Conservation (phyloP, 2,329 filamentous ascomycete genomes). For the Coniella lustricola region DNA sequence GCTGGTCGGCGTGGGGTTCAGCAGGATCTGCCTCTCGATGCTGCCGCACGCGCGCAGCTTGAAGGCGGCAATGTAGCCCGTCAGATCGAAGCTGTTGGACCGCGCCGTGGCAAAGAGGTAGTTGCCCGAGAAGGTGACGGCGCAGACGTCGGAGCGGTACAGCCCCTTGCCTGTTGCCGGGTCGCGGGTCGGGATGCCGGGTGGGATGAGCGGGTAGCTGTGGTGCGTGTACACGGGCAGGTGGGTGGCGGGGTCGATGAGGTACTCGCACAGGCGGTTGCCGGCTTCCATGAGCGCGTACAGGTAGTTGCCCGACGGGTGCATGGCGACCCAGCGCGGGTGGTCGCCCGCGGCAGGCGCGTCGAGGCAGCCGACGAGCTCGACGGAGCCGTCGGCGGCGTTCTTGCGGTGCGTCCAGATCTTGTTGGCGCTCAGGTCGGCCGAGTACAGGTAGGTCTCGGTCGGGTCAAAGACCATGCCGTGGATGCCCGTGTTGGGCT, state of each 20-base stretch:
- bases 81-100: conserved; percentile 66
- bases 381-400: conserved; percentile 26
- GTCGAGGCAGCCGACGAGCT: conserved; percentile 64
- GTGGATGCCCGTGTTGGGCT: conserved; percentile 64
- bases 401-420: conserved; percentile 78
- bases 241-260: conserved; percentile 66
- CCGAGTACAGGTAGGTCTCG: conserved; percentile 71
- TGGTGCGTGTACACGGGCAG: conserved; percentile 73
- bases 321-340: conserved; percentile 82
- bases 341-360: conserved; percentile 68
- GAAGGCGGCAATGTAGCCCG: conserved; percentile 79
- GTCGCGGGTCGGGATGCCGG: conserved; percentile 50
- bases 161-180: conserved; percentile 38
- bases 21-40: conserved; percentile 70
- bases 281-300: conserved; percentile 89
- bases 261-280: conserved; percentile 75
- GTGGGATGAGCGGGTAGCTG: conserved; percentile 71
- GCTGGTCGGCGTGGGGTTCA: conserved; percentile 79
- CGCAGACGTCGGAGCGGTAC: conserved; percentile 82
- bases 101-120: conserved; percentile 84
- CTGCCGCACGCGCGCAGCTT: conserved; percentile 60
- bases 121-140: conserved; percentile 58
- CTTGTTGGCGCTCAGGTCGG: conserved; percentile 70
- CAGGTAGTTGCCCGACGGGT: conserved; percentile 68
- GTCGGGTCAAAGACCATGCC: conserved; percentile 74